Base-by-base conservation (phyloP, 805 yeast species). In the Yarrowia alimentaria region DNA sequence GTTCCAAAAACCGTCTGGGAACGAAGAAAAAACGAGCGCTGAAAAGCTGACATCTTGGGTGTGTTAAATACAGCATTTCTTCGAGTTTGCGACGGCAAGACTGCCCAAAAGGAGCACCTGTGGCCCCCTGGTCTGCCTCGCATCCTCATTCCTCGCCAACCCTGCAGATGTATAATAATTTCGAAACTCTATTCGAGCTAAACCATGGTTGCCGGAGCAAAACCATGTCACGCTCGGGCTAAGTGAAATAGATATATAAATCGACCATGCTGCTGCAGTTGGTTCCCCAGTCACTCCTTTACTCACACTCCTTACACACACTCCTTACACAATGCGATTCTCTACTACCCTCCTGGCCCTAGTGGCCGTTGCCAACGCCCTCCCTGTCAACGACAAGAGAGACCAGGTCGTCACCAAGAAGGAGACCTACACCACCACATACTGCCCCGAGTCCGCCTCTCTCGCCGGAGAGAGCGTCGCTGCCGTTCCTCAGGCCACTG, bases 81-180 rank as follows among this genome's bases (percentile, higher is more conserved):
- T 35, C 29, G 6, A 16, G 11, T 22, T 7, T 4, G 2, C 12
- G 4, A 3, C 8, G 2, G 11, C 11, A 11, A 3, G 3, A 3
- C 29, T 3, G 13, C 14, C 14, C 29, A 25, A 25, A 25, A 25
- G 3, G 3, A 25, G n/a, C n/a, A n/a, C n/a, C n/a, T n/a, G n/a
- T n/a, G n/a, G n/a, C 28, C 40, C 26, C 13, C 1, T 9, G 8
- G 9, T 6, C 24, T 6, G 9, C 24, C 24, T 6, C 24, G 6
- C 9, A 34, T 16, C 42, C 18, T 14, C 43, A 37, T 37, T 37
- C 43, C 43, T 24, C 43, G 30, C 19, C 30, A 12, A 37, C 43
- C 43, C 43, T 37, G 43, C 43, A 37, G 29, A 16, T 24, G 30
- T n/a, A n/a, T n/a, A n/a, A n/a, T n/a, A n/a, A n/a, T n/a, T n/a